Evolutionary conservation across 75 land plant species (phyloP), one percentile per base, ranked within the genome.

Genomic region (Sequoiadendron giganteum): DNA sequence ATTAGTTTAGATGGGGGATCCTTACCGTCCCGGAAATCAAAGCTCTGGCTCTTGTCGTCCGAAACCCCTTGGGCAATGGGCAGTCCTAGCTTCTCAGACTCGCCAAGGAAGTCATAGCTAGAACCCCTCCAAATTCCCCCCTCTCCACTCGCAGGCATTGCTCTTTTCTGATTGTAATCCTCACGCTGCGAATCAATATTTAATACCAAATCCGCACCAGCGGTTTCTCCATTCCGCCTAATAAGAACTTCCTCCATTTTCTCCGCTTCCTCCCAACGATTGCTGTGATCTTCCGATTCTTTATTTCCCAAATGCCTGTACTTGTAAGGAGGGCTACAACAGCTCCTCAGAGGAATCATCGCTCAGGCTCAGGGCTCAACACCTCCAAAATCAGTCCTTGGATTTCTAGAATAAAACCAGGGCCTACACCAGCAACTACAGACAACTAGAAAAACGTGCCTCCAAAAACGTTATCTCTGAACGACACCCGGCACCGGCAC

Each of bases 1-100:
- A 81, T 81, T 0, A 81, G 83, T 81, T 81, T 42, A 39, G 83
- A 81, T 3, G 83, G 30, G 3, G 83, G 83, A 45, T 81, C 48
- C 13, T n/a, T 45, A 0, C 49, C 83, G 2, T 39, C 48, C 28
- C 83, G 48, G 47, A 81, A 81, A 43, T 43, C 83, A 28, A 81
- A 81, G 49, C 83, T 81, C 49, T 10, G 30, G 25, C 34, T 6
- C 76, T n/a, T 32, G 0, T 58, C 65, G 4, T 19, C 65, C 65
- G 65, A 58, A 58, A 4, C 28, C 65, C 25, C 65, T 5, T 21
- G 25, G 1, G 2, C 11, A 0, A 9, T 2, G 1, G 10, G 2
- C 2, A 72, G 9, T 32, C 13, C 34, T 10, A 7, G 30, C 36
- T 81, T 81, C n/a, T 19, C 40, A 28, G 13, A 10, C 21, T 28